These are phyloP conservation scores for Zymoseptoria pseudotritici DNA, from an alignment of 2,329 filamentous ascomycete species.

Conservation along the genomic window DNA sequence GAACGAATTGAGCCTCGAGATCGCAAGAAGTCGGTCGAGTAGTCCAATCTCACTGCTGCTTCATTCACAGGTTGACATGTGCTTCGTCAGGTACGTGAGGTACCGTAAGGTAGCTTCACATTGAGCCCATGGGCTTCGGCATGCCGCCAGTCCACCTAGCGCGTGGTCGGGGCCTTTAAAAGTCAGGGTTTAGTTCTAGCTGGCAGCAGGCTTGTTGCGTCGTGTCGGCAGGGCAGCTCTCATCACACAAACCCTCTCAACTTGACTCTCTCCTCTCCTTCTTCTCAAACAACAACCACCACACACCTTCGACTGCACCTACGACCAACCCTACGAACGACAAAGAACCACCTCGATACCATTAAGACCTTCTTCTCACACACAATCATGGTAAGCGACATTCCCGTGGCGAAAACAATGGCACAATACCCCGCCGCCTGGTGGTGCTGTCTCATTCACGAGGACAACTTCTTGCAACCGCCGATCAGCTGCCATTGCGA, in stretches of 20 bases:
- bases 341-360: conserved; percentile 22
- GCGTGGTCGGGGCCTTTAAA: not conserved
- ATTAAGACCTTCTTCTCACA: not conserved
- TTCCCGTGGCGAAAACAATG: not conserved
- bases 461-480: not conserved
- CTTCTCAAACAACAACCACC: not conserved
- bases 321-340: not conserved
- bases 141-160: not conserved
- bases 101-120: not conserved
- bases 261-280: not conserved
- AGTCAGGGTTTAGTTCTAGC: not conserved
- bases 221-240: not conserved
- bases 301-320: not conserved
- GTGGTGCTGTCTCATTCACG: conserved; percentile 2
- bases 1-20: too few species aligned
- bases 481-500: conserved; percentile 1
- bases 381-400: not conserved
- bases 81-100: not conserved
- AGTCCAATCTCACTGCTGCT: not conserved
- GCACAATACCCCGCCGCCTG: conserved; percentile 16
- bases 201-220: not conserved
- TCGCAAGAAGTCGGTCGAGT: not conserved
- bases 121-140: not conserved
- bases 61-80: not conserved
- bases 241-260: not conserved